A percentile compares a stretch with the other conserved stretches of the same genome.
Conservation (phyloP, 2,329 filamentous ascomycete species). For the Stemphylium vesicarium region DNA sequence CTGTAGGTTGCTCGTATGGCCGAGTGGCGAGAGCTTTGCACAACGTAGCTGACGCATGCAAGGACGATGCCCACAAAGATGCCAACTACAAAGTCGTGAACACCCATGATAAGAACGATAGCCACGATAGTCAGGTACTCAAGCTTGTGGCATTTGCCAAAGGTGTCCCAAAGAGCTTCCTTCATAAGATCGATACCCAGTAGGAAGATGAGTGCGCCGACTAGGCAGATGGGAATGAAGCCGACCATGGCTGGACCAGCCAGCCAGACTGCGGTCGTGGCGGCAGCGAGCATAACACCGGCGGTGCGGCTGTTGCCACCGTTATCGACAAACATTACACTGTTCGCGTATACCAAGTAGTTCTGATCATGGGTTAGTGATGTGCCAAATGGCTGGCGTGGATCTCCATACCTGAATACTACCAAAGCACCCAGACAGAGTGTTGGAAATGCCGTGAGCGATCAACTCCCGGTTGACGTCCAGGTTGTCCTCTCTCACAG, state of each 20-base stretch:
- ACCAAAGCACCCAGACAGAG: slow-evolving; percentile 81
- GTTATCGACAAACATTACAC: slow-evolving; percentile 92
- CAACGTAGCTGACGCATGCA: slow-evolving; percentile 87
- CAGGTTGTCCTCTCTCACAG: slow-evolving; percentile 89
- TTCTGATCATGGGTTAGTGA: slow-evolving; percentile 63
- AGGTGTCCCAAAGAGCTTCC: slow-evolving; percentile 87
- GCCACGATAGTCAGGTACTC: slow-evolving; percentile 89
- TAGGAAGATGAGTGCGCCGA: slow-evolving; percentile 92
- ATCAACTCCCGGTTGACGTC: slow-evolving; percentile 90
- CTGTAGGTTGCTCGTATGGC: slow-evolving; percentile 91
- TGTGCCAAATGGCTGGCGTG: accelerated
- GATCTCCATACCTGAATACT: slow-evolving; percentile 70
- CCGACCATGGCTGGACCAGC: slow-evolving; percentile 88
- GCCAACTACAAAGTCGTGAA: slow-evolving; percentile 94
- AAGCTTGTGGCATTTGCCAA: slow-evolving; percentile 82
- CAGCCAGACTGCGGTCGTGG: slow-evolving; percentile 82
- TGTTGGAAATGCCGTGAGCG: slow-evolving; percentile 91
- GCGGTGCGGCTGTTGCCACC: slow-evolving; percentile 87
- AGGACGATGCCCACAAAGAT: slow-evolving; percentile 91
- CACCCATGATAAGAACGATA: slow-evolving; percentile 94
- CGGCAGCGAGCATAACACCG: slow-evolving; percentile 79
- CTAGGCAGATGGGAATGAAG: slow-evolving; percentile 95
- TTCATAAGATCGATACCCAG: slow-evolving; percentile 90
- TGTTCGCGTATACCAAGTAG: slow-evolving; percentile 97
- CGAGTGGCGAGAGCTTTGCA: slow-evolving; percentile 88